Percentiles rank a stretch among this genome's conserved stretches.
phyloP scores from a whole-genome alignment of 441 rosid species.

The Populus hybrid region DNA sequence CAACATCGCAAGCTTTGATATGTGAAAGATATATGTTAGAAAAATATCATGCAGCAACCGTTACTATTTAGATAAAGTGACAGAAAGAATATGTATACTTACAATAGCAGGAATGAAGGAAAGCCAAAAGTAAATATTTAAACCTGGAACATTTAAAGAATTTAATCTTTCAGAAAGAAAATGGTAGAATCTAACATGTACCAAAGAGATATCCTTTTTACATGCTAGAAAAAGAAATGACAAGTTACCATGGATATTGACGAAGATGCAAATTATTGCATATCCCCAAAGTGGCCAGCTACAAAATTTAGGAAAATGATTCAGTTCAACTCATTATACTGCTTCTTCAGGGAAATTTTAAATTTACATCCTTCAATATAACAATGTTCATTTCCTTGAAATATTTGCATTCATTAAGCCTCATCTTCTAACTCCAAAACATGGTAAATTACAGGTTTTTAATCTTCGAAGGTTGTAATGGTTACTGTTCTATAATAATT shows the following conservation, averaged over 20 bases:
- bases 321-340: conserved; percentile 5
- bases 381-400: not conserved
- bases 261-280: conserved; percentile 84
- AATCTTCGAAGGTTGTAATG: too few species aligned
- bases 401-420: not conserved
- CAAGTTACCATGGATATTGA: conserved; percentile 77
- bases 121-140: conserved; percentile 90
- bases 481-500: not conserved
- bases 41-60: not conserved
- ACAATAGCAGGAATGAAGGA: conserved; percentile 95
- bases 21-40: conserved; percentile 11
- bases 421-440: too few species aligned
- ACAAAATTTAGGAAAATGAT: conserved; percentile 30
- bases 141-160: conserved; percentile 46
- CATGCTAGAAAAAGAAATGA: conserved; percentile 2
- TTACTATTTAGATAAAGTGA: not conserved
- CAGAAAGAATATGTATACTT: conserved; percentile 31
- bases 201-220: not conserved
- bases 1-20: conserved; percentile 76
- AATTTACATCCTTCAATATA: not conserved
- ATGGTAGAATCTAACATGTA: not conserved
- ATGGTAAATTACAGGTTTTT: not conserved
- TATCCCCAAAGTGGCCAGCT: conserved; percentile 97
- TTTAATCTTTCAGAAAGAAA: not conserved
- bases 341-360: not conserved